Conservation (phyloP, 768 basidiomycete species). For the Pulveroboletus sp. region DNA sequence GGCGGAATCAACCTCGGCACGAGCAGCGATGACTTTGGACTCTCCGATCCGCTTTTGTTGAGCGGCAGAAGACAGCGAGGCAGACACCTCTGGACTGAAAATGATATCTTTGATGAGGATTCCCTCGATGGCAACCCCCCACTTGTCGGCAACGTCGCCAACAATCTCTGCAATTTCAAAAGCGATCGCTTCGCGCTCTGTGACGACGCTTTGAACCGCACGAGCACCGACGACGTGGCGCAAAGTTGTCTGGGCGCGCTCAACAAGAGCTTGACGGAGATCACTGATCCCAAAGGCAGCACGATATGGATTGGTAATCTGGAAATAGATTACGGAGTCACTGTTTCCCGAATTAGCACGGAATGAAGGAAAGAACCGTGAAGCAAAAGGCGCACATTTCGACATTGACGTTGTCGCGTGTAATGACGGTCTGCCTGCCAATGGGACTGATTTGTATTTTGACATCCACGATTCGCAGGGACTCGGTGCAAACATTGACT, state of each 20-base stretch:
- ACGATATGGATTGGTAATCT: conserved; percentile 86
- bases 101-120: conserved; percentile 96
- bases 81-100: conserved; percentile 87
- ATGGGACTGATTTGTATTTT: conserved; percentile 94
- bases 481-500: conserved; percentile 94
- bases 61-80: conserved; percentile 90
- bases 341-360: conserved; percentile 35
- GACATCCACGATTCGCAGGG: conserved; percentile 83
- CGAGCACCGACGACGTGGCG: conserved; percentile 97
- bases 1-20: conserved; percentile 94
- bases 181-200: conserved; percentile 95
- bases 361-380: not conserved
- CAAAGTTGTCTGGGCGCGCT: conserved; percentile 90
- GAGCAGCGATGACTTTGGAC: conserved; percentile 92
- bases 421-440: conserved; percentile 87
- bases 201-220: conserved; percentile 93
- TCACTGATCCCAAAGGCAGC: conserved; percentile 93
- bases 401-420: conserved; percentile 94
- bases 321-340: conserved; percentile 93
- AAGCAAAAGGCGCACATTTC: conserved; percentile 61
- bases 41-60: conserved; percentile 98
- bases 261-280: conserved; percentile 79
- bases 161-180: conserved; percentile 97
- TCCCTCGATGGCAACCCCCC: conserved; percentile 96
- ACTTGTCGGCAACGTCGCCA: conserved; percentile 87